phyloP scores from a whole-genome alignment of 202 grass and related monocot genomes.

The Elaeis oleifera region DNA sequence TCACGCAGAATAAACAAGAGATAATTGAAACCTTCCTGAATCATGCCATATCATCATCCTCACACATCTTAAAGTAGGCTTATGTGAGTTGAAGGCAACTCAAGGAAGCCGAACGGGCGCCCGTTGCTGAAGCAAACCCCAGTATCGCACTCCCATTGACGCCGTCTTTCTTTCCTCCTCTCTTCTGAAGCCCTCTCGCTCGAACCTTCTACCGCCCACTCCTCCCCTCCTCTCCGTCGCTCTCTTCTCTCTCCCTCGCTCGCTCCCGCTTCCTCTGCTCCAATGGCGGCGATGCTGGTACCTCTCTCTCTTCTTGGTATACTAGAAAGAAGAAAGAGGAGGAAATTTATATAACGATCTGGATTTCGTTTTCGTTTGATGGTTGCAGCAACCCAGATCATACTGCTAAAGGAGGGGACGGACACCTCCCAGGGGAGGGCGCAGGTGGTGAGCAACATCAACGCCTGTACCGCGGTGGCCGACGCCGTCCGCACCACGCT shows the following conservation, averaged over 20 bases:
- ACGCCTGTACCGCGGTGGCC: conserved; percentile 62
- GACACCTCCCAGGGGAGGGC: conserved; percentile 90
- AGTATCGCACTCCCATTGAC: no score
- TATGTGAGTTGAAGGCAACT: no score
- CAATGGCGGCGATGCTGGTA: conserved; percentile 54
- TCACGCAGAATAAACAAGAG: no score
- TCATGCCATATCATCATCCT: no score
- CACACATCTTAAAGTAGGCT: no score
- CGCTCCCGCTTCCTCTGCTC: not conserved
- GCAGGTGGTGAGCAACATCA: conserved; percentile 95
- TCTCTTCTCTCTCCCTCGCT: conserved; percentile 12
- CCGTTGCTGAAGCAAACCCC: no score
- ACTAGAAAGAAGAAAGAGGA: no score
- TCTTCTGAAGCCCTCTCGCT: no score
- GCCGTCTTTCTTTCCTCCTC: no score
- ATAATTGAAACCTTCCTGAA: no score
- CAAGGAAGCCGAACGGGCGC: no score
- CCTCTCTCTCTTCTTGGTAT: not conserved
- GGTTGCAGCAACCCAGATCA: conserved; percentile 92
- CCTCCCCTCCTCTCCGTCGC: not conserved
- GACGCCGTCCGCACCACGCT: conserved; percentile 86
- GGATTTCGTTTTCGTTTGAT: not conserved
- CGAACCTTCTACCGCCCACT: no score
- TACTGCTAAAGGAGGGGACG: conserved; percentile 95
- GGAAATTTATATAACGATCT: not conserved